Evolutionary conservation across 345 rosid species (phyloP).

Genomic region (Dipteronia dyeriana): DNA sequence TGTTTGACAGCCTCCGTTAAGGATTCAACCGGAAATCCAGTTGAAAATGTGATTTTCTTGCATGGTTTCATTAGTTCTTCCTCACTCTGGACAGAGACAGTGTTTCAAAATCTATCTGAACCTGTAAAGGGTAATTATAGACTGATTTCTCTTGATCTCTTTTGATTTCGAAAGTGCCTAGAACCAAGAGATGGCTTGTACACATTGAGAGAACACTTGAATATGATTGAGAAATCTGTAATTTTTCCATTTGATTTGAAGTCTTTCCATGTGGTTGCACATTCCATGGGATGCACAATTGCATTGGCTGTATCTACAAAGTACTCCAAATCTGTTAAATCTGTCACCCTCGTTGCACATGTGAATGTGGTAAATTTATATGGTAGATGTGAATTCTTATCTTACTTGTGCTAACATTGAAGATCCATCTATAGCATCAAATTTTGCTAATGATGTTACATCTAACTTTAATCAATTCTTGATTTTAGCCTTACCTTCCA

Average conservation of each 20-base stretch:
- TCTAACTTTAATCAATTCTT: background rate
- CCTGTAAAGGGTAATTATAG: slow-evolving; percentile 33
- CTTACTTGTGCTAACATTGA: background rate
- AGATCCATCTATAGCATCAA: no score
- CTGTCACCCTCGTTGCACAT: slow-evolving; percentile 67
- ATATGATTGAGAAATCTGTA: slow-evolving; percentile 62
- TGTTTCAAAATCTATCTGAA: no score
- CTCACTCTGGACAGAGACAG: no score
- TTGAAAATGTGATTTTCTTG: slow-evolving; percentile 67
- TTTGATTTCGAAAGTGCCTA: slow-evolving; percentile 77
- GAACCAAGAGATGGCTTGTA: slow-evolving; percentile 64
- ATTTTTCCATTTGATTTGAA: slow-evolving; percentile 42
- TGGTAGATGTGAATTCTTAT: background rate
- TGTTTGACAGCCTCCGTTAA: slow-evolving; percentile 26
- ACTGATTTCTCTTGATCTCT: slow-evolving; percentile 62
- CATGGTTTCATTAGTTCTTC: slow-evolving; percentile 80
- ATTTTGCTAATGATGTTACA: no score
- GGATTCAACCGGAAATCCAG: slow-evolving; percentile 24
- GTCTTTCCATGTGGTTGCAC: slow-evolving; percentile 75
- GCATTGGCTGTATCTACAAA: slow-evolving; percentile 67
- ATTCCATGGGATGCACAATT: slow-evolving; percentile 81
- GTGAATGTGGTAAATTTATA: slow-evolving; percentile 32
- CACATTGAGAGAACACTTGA: slow-evolving; percentile 58
- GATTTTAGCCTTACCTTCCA: slow-evolving; percentile 57
- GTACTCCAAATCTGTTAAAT: slow-evolving; percentile 45